These are phyloP conservation scores for Fusarium bulbicola DNA, from an alignment of 2,329 filamentous ascomycete genomes.

Conservation along the genomic window DNA sequence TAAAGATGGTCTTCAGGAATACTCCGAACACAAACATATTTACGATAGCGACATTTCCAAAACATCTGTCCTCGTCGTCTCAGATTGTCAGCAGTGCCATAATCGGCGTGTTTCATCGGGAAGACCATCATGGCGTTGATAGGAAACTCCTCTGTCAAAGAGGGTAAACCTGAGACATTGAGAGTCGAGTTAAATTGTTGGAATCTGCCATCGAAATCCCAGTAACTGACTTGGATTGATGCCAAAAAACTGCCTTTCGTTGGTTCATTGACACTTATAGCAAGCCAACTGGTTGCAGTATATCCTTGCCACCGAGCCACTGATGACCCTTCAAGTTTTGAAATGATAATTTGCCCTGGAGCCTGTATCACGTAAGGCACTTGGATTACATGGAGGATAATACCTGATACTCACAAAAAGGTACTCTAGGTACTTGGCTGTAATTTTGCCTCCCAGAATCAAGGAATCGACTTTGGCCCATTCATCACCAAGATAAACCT, in stretches of 20 bases:
- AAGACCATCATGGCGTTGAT: not conserved
- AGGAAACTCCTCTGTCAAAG: not conserved
- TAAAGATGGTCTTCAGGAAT: not conserved
- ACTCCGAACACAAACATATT: not conserved
- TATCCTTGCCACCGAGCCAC: not conserved
- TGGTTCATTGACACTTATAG: too few relatives aligned
- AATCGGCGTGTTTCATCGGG: rapidly evolving
- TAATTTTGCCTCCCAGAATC: not conserved
- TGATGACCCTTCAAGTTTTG: not conserved
- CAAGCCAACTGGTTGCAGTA: not conserved
- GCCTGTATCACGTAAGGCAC: not conserved
- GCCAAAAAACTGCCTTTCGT: not conserved
- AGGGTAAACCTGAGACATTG: rapidly evolving
- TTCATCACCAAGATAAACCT: rapidly evolving
- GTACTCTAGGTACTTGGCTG: rapidly evolving
- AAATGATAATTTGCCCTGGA: not conserved
- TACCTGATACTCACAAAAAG: not conserved
- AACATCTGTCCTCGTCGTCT: not conserved
- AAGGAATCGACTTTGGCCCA: not conserved
- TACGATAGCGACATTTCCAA: not conserved
- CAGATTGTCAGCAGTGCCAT: rapidly evolving
- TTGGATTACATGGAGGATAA: rapidly evolving
- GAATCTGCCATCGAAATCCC: not conserved
- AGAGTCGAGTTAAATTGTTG: not conserved
- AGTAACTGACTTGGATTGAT: rapidly evolving